Base-by-base conservation (phyloP, 345 rosid genomes). In the Brassica cretica region DNA sequence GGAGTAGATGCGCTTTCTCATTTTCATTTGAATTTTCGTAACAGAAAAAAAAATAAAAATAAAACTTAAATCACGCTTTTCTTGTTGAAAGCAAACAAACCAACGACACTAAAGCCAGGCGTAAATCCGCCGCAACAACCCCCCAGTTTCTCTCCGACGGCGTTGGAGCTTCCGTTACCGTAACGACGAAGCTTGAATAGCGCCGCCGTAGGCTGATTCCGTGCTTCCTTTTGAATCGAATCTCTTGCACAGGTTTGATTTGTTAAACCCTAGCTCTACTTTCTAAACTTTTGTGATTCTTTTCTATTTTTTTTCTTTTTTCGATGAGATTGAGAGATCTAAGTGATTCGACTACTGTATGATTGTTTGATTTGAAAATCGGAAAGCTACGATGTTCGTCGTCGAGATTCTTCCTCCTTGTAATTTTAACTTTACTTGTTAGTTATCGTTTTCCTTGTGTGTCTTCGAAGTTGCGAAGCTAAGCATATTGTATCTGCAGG, bases 241-340 rank as follows among this genome's bases (percentile, higher is more conserved):
- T 58, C 41, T 51, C 41, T 78, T 32, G n/a, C 53, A 8, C 64
- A 72, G 72, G 81, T 75, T 70, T 8, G 83, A 75, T 56, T 74
- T 1, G 72, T 75, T 74, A 80, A 80, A 74, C 79, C 76, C 76
- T 70, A 80, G 72, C 79, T 75, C 69, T 32, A 68, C 51, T 64
- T 41, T 55, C 46, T 74, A 8, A 73, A 7, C 37, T 69, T 49
- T 24, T 6, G 18, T 68, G 58, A 8, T 78, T 25, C 64, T 64
- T 6, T 1, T 21, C 24, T 21, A 21, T 21, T 21, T 21, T 21
- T 21, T 21, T 21, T 2, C 1, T 8, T 8, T 46, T 1, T 0
- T 3, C 32, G 7, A 35, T 6, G 32, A 55, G 72, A 75, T 70
- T 56, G 3, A 44, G 63, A 69, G 76, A 74, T 80, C 76, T n/a